Evolutionary conservation across 2,329 filamentous ascomycete species (phyloP), one percentile per base, ranked within the genome.

Genomic region (Lasiodiplodia citricola): DNA sequence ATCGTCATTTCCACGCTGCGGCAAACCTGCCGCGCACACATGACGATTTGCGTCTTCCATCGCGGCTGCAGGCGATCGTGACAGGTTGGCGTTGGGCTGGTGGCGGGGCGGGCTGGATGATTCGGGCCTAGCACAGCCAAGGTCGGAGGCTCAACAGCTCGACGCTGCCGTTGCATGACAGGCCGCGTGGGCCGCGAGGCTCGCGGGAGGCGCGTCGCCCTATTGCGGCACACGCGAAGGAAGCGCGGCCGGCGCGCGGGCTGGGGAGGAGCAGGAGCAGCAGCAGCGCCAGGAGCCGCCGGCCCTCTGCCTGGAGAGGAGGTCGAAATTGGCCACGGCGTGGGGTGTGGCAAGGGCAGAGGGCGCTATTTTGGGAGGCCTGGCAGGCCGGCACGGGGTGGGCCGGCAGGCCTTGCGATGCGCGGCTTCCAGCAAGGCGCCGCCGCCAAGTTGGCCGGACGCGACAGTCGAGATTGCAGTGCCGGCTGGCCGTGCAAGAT

Each of bases 331-430:
- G 16, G 23, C n/a, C 35, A 37, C 56, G 56, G 14, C 56, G 56
- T 58, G 56, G 56, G 56, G 58, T 35, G 58, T 63, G 60, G 60
- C 60, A 64, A 52, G 44, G 44, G 58, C 38, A 47, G 41, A 21
- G 37, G 41, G 58, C 60, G 60, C 60, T 64, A 64, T 64, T 64
- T 54, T 64, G 60, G 60, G 60, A 64, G 44, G 60, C 60, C 60
- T 63, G 58, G 58, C 56, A 44, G 52, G 25, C 57, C 16, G 41
- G 58, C 44, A 44, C 18, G 41, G 37, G 41, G 57, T 44, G 37
- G 37, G 57, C 31, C 52, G 41, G 7, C 41, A 47, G 41, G 41
- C 28, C 52, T 37, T 28, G 16, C 13, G 28, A 41, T 35, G 55
- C 31, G 31, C 18, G 55, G 18, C 18, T 35, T 41, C 55, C 55